Evolutionary conservation across 129 eudicot species (phyloP).

Genomic region (Arctium lappa): DNA sequence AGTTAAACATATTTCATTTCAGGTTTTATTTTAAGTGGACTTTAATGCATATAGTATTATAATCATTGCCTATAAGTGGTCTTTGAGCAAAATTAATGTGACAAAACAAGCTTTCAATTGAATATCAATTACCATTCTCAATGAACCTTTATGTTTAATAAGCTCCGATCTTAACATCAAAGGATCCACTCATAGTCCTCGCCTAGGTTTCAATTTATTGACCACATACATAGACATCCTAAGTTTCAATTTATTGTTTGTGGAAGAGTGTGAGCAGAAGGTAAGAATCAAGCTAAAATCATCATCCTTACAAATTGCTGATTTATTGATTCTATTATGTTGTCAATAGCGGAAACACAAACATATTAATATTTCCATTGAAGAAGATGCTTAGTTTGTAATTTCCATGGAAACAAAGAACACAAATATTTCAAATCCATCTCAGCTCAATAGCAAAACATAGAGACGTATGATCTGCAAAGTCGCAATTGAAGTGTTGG

Average conservation of each 20-base stretch:
- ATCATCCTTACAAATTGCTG: neutral
- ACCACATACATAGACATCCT: neutral
- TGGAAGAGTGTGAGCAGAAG: neutral
- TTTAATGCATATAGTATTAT: neutral
- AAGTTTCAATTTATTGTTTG: neutral
- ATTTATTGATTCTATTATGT: neutral
- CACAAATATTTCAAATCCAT: constrained; percentile 1
- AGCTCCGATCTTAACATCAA: neutral
- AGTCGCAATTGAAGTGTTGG: neutral
- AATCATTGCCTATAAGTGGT: neutral
- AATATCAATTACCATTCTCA: neutral
- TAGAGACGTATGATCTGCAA: neutral
- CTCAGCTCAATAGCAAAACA: neutral
- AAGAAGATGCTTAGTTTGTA: constrained; percentile 1
- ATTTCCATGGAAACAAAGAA: neutral
- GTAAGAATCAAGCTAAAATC: neutral
- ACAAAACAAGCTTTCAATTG: neutral
- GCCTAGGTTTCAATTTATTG: neutral
- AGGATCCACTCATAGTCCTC: neutral
- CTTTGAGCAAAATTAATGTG: neutral
- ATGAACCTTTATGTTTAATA: neutral
- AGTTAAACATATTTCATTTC: too few relatives aligned
- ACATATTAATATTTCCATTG: neutral
- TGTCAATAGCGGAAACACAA: neutral
- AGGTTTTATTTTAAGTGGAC: neutral